These are phyloP conservation scores for Yamadazyma sp. DNA, from an alignment of 1,139 yeast species.

Conservation along the genomic window DNA sequence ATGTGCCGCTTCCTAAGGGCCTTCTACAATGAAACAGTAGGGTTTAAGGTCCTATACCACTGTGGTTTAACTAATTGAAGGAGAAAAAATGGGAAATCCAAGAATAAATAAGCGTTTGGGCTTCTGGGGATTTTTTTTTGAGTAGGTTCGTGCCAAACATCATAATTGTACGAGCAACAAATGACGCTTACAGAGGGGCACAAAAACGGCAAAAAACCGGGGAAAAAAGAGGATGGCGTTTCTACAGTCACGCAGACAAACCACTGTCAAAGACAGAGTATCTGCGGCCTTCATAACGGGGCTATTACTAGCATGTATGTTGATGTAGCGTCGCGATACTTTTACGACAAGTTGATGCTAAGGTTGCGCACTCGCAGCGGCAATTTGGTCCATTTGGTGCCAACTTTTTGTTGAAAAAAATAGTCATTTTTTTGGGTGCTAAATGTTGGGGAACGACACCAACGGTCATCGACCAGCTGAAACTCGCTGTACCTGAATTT, in stretches of 20 bases:
- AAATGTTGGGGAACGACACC: slow-evolving; percentile 1
- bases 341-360: neutral
- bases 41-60: neutral
- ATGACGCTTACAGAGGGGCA: no score
- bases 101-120: neutral
- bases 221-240: no score
- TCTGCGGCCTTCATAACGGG: no score
- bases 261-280: no score
- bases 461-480: neutral
- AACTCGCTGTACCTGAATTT: no score
- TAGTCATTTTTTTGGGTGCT: neutral
- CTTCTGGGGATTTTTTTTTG: neutral
- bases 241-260: no score
- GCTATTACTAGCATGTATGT: no score
- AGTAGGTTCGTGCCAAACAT: neutral
- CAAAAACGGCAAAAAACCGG: no score
- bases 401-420: no score
- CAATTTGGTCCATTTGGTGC: neutral
- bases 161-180: slow-evolving; percentile 1
- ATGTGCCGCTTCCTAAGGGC: no score
- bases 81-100: neutral
- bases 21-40: no score
- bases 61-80: neutral
- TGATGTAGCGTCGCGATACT: no score
- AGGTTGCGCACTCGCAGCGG: slow-evolving; percentile 1